Evolutionary conservation across 2,329 filamentous ascomycete genomes (phyloP), one percentile per base, ranked within the genome.

Genomic region (Tolypocladium paradoxum): DNA sequence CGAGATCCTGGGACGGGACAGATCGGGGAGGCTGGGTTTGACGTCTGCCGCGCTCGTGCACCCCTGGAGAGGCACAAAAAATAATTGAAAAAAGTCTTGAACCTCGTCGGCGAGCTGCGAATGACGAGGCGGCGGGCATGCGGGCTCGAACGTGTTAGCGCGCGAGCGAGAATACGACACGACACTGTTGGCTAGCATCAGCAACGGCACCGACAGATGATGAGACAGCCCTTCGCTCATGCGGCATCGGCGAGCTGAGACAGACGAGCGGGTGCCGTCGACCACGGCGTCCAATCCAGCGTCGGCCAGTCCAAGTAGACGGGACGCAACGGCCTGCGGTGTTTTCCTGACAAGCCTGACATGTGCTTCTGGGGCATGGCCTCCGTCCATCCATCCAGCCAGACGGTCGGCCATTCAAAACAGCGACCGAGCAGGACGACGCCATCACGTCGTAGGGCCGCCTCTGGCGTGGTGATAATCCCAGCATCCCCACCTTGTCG

Each of bases 271-370:
- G 22, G 12, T 14, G 31, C 12, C 37, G 37, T 38, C 43, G 16
- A 29, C 43, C 24, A 24, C 4, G 29, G 18, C 46, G 29, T 6
- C 29, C 40, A 27, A 29, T 45, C 40, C 40, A 24, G 18, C 16
- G 20, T 11, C 20, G 20, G 38, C 20, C 38, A 22, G 20, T 16
- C 5, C 14, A 24, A 33, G 14, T 33, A 14, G 22, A 24, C 38
- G 22, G 20, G 38, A 43, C 38, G 38, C 43, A 31, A 46, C 16
- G 24, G 43, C 43, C 47, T 58, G 58, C 54, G 59, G 49, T 58
- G 52, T 58, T 60, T 58, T 57, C 55, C 40, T 60, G 60, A 58
- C 61, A 60, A 61, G 56, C 55, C 40, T 60, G 60, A 58, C 61
- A 60, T 62, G 56, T 60, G 58, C 58, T 57, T 55, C 35, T 24